Base-by-base conservation (phyloP, 2,329 filamentous ascomycete genomes). In the Chaetomium strumarium region DNA sequence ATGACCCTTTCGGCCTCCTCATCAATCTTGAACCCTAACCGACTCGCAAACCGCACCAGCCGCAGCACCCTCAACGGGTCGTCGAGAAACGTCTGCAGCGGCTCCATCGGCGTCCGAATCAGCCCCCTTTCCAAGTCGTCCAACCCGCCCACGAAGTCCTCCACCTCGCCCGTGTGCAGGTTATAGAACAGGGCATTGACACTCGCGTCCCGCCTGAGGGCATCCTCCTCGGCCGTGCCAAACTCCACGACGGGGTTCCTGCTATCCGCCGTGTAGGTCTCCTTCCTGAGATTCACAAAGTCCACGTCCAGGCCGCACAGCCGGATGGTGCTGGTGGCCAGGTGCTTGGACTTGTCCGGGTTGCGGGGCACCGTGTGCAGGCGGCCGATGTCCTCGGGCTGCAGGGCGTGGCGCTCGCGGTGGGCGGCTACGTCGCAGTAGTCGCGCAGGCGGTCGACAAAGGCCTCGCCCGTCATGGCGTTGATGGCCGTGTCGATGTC, bases 151-250 rank as follows among this genome's bases (percentile, higher is more conserved):
- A 90, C 95, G 56, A 95, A 86, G 66, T 99, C 93, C 68, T 97
- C 92, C 34, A 97, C 79, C 53, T 78, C 63, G 33, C 81, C 79
- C 1, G 85, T 90, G 63, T 91, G 84, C 37, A 99, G 73, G 62
- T 97, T 97, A 75, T 93, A 97, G 71, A 97, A 97, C 57, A 99
- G 80, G 20, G 93, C 90, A 67, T 99, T 99, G 56, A 97, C 84
- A 0, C 90, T 96, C 19, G 92, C 91, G 73, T 99, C 92, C 44
- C 92, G 83, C 19, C 92, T 84, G 60, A 90, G 67, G 2, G 92
- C 92, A 69, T 99, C 92, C 68, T 99, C 90, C 66, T 88, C 79
- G 0, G 92, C 85, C 0, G 90, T 96, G 5, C 92, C 93, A 68
- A 96, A 96, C 66, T 96, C 90, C 78, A 97, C 87, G 62, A 89